These are phyloP conservation scores for Passiflora organensis DNA, from an alignment of 345 rosid genomes.

Conservation along the genomic window DNA sequence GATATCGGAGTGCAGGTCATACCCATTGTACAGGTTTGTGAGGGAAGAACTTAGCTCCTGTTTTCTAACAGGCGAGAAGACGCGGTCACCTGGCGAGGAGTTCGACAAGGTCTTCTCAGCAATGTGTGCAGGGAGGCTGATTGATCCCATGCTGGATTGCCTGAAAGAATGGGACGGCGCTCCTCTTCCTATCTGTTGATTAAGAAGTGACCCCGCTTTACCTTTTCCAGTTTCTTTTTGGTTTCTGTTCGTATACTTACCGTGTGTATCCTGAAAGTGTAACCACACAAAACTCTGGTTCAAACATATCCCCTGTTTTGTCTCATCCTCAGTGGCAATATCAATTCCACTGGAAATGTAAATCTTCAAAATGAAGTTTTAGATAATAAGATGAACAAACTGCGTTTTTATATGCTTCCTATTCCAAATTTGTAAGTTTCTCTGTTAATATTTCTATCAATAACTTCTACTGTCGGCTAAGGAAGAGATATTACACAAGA, in stretches of 20 bases:
- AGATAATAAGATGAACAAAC: too few relatives aligned
- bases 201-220: neutral
- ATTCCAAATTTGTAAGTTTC: too few relatives aligned
- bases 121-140: slow-evolving; percentile 23
- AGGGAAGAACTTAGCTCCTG: slow-evolving; percentile 24
- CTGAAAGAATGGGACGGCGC: slow-evolving; percentile 25
- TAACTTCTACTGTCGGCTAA: too few relatives aligned
- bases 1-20: slow-evolving; percentile 28
- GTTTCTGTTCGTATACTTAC: neutral
- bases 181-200: slow-evolving; percentile 22
- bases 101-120: slow-evolving; percentile 30
- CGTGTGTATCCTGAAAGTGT: neutral
- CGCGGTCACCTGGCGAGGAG: slow-evolving; percentile 22
- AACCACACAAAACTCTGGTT: neutral
- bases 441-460: too few relatives aligned
- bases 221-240: neutral
- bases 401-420: too few relatives aligned
- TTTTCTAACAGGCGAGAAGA: slow-evolving; percentile 24
- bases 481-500: too few relatives aligned
- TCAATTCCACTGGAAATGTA: too few relatives aligned
- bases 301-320: neutral
- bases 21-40: slow-evolving; percentile 31
- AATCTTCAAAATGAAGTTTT: too few relatives aligned
- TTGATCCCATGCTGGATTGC: slow-evolving; percentile 30
- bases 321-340: too few relatives aligned